Percentiles rank a stretch among this genome's conserved stretches.
Conservation (phyloP, 495 filamentous ascomycete species). For the Staphylotrichum longicolle region DNA sequence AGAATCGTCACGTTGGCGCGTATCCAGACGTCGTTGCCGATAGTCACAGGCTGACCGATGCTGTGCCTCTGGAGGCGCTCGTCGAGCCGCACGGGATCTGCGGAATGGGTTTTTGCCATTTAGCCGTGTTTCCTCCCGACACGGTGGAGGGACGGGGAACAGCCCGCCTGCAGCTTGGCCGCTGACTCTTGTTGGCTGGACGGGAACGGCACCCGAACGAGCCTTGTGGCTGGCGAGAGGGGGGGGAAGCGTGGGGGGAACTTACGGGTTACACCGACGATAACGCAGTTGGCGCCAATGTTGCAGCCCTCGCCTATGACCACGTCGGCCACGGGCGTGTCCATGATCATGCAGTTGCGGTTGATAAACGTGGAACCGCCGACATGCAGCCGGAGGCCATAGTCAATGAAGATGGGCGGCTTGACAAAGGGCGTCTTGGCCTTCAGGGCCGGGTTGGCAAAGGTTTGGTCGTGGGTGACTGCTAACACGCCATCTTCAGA, state of each 20-base stretch:
- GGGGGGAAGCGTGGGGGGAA: neutral
- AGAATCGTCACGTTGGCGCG: constrained; percentile 60
- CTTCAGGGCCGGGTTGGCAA: constrained; percentile 31
- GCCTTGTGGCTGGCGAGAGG: neutral
- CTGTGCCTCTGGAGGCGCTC: constrained; percentile 31
- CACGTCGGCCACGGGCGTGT: constrained; percentile 40
- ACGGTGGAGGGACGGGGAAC: neutral
- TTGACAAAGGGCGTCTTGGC: constrained; percentile 38
- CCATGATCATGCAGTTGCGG: constrained; percentile 38
- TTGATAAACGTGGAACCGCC: constrained; percentile 39
- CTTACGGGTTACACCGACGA: constrained; percentile 31
- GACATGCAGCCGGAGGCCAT: constrained; percentile 36
- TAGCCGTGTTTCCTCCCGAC: neutral
- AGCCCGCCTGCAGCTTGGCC: neutral
- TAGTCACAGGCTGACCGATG: constrained; percentile 35
- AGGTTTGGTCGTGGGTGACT: constrained; percentile 38
- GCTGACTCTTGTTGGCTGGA: neutral
- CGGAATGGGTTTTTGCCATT: neutral
- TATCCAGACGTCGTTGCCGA: constrained; percentile 38
- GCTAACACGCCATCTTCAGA: constrained; percentile 22
- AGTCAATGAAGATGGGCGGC: constrained; percentile 38
- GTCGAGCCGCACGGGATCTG: constrained; percentile 29
- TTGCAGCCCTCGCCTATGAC: constrained; percentile 36
- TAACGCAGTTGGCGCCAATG: constrained; percentile 37
- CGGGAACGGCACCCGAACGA: constrained; percentile 17